These are phyloP conservation scores for Xylariomycetidae sp. DNA, from an alignment of 2,329 filamentous ascomycete species.

Conservation along the genomic window DNA sequence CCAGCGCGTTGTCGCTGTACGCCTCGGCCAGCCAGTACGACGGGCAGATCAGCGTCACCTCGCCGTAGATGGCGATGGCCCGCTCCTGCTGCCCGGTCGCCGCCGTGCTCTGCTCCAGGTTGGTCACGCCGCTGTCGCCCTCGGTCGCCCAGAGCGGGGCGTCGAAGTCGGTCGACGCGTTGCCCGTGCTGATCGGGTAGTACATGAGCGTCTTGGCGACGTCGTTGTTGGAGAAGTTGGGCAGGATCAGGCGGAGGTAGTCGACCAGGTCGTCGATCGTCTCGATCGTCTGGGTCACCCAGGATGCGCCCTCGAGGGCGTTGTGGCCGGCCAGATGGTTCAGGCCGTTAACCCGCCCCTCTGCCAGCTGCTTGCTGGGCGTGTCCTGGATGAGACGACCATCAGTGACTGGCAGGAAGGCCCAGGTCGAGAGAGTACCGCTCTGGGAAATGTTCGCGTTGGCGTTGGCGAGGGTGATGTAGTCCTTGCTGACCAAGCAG, in stretches of 20 bases:
- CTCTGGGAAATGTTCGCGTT: conserved; percentile 14
- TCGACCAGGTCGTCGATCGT: conserved; percentile 27
- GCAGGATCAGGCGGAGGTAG: conserved; percentile 36
- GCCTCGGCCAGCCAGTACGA: too few relatives aligned
- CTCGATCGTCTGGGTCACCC: conserved; percentile 39
- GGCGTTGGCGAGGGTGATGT: conserved; percentile 16
- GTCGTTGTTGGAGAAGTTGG: conserved; percentile 33
- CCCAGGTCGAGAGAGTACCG: conserved; percentile 21
- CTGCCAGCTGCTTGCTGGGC: conserved; percentile 24
- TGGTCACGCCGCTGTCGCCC: too few relatives aligned
- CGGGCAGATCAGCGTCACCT: too few relatives aligned
- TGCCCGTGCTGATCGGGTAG: too few relatives aligned
- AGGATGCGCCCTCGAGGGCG: conserved; percentile 44
- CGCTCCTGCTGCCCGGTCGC: conserved; percentile 1
- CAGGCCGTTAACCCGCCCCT: conserved; percentile 25
- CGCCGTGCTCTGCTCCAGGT: neutral
- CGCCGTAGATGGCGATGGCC: neutral
- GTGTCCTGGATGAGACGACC: conserved; percentile 24
- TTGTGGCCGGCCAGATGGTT: conserved; percentile 32
- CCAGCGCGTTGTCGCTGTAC: too few relatives aligned
- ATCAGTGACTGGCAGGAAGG: conserved; percentile 32
- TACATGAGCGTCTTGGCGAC: conserved; percentile 24
- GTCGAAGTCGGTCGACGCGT: too few relatives aligned
- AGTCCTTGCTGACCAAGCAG: conserved; percentile 24
- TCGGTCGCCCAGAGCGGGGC: too few relatives aligned